Evolutionary conservation across 2,329 filamentous ascomycete genomes (phyloP).

Genomic region (Tolypocladium tropicale): DNA sequence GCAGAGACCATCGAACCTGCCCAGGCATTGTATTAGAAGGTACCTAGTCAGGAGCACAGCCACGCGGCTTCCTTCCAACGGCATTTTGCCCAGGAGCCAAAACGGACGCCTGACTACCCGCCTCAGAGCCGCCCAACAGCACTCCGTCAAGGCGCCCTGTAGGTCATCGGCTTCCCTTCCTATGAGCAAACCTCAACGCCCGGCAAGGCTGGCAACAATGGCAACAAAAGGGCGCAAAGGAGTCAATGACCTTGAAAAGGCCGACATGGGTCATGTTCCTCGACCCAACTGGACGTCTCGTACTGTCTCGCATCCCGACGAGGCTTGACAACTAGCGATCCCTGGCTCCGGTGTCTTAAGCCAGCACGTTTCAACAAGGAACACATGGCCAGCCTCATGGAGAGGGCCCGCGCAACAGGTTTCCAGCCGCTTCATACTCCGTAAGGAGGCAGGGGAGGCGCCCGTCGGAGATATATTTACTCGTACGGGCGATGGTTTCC

Average conservation of each 20-base stretch:
- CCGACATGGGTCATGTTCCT: not conserved
- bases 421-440: not conserved
- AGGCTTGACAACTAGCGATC: conserved; percentile 20
- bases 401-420: conserved; percentile 6
- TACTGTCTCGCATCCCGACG: conserved; percentile 9
- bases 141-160: too few relatives aligned
- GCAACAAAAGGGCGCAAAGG: not conserved
- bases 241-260: too few relatives aligned
- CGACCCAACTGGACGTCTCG: conserved; percentile 5
- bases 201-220: not conserved
- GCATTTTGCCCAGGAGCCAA: too few relatives aligned
- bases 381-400: conserved; percentile 25
- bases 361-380: conserved; percentile 24
- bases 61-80: too few relatives aligned
- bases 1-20: too few relatives aligned
- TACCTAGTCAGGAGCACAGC: too few relatives aligned
- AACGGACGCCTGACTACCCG: too few relatives aligned
- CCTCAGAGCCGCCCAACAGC: too few relatives aligned
- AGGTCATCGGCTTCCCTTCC: not conserved
- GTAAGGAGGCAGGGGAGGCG: too few relatives aligned
- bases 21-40: too few relatives aligned
- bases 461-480: too few relatives aligned
- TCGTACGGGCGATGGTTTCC: too few relatives aligned
- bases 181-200: not conserved
- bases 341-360: conserved; percentile 16